phyloP scores from a whole-genome alignment of 2,329 filamentous ascomycete species.

The Aspergillus neoniger region DNA sequence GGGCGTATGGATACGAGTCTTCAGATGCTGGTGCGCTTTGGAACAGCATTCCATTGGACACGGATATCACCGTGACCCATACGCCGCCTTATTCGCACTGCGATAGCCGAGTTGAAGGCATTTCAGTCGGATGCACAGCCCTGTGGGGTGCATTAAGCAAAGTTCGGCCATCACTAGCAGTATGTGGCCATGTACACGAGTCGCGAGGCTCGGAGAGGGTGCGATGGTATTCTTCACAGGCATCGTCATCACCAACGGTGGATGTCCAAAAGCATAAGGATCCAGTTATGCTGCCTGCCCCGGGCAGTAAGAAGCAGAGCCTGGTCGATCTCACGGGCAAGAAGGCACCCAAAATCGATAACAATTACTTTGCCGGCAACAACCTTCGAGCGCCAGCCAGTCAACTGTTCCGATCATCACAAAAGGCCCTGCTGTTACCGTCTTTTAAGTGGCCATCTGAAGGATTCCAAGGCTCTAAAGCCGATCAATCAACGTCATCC shows the following conservation, averaged over 20 bases:
- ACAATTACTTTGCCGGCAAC: slow-evolving; percentile 24
- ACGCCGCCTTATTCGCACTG: slow-evolving; percentile 55
- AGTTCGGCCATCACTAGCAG: slow-evolving; percentile 53
- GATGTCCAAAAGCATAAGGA: slow-evolving; percentile 11
- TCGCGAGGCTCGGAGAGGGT: slow-evolving; percentile 56
- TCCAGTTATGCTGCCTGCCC: slow-evolving; percentile 39
- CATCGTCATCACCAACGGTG: neutral
- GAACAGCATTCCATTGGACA: slow-evolving; percentile 52
- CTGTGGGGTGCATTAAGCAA: slow-evolving; percentile 49
- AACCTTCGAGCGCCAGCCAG: neutral
- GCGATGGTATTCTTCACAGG: slow-evolving; percentile 41
- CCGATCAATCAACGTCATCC: slow-evolving; percentile 5
- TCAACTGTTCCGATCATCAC: slow-evolving; percentile 8
- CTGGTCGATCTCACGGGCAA: slow-evolving; percentile 55
- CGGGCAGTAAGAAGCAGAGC: slow-evolving; percentile 56
- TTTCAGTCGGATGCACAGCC: slow-evolving; percentile 51
- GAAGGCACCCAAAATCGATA: slow-evolving; percentile 38
- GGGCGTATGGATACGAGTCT: slow-evolving; percentile 59
- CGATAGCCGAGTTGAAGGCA: slow-evolving; percentile 41
- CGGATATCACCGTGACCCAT: slow-evolving; percentile 60
- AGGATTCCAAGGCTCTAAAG: neutral
- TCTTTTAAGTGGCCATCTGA: neutral
- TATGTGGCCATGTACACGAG: slow-evolving; percentile 64
- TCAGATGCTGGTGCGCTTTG: slow-evolving; percentile 49
- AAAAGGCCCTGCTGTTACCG: slow-evolving; percentile 15